phyloP scores from a whole-genome alignment of 768 basidiomycete genomes.

The Ephemerocybe angulata region DNA sequence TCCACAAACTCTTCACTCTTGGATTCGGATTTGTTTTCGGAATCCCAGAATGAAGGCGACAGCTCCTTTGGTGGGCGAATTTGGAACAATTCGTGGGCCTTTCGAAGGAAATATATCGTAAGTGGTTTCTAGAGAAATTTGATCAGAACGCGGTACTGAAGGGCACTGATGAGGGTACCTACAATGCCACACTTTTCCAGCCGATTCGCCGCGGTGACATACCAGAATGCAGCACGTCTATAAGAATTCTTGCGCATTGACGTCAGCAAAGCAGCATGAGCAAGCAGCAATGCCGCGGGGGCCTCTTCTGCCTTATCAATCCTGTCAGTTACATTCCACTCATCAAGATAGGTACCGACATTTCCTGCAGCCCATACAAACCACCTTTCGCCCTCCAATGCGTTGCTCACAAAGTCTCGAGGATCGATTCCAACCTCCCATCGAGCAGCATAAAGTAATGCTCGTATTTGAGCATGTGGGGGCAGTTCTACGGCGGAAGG shows the following conservation, averaged over 20 bases:
- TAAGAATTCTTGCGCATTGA: slow-evolving; percentile 45
- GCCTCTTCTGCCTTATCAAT: slow-evolving; percentile 77
- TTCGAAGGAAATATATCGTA: slow-evolving; percentile 76
- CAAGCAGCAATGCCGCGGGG: slow-evolving; percentile 72
- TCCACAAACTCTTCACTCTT: slow-evolving; percentile 51
- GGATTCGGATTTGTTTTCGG: slow-evolving; percentile 48
- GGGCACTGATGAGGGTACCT: slow-evolving; percentile 12
- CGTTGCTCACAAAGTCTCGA: slow-evolving; percentile 53
- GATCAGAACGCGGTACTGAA: not conserved
- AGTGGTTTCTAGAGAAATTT: slow-evolving; percentile 63
- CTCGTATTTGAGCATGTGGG: slow-evolving; percentile 64
- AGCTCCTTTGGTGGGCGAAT: slow-evolving; percentile 49
- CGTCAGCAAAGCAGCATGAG: slow-evolving; percentile 74
- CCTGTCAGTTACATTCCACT: slow-evolving; percentile 19
- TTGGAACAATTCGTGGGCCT: slow-evolving; percentile 62
- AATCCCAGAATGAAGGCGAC: slow-evolving; percentile 80
- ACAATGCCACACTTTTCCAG: slow-evolving; percentile 86
- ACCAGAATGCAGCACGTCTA: slow-evolving; percentile 76
- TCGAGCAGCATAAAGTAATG: slow-evolving; percentile 64
- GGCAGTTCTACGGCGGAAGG: slow-evolving; percentile 45
- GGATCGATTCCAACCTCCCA: slow-evolving; percentile 69
- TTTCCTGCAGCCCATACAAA: slow-evolving; percentile 81
- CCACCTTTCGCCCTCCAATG: slow-evolving; percentile 79
- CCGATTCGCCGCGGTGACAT: slow-evolving; percentile 67
- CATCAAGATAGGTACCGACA: slow-evolving; percentile 42